These are phyloP conservation scores for Aspergillus hiratsukae DNA, from an alignment of 2,329 filamentous ascomycete genomes.

Conservation along the genomic window DNA sequence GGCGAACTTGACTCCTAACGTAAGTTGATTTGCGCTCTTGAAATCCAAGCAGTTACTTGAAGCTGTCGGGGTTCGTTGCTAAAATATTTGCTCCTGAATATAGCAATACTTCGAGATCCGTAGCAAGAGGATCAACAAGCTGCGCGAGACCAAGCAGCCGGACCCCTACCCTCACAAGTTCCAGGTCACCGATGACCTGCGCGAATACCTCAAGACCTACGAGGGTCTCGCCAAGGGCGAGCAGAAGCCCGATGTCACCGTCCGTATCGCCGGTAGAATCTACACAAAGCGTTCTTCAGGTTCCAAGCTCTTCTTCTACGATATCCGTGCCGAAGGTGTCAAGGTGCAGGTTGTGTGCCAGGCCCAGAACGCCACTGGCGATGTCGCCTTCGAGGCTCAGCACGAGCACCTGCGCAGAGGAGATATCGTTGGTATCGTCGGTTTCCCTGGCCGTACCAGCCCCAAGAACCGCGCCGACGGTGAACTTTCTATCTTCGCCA, in stretches of 20 bases:
- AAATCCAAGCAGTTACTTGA: not conserved
- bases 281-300: slow-evolving; percentile 82
- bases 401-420: slow-evolving; percentile 85
- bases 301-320: slow-evolving; percentile 87
- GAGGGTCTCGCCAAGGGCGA: slow-evolving; percentile 81
- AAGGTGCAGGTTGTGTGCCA: slow-evolving; percentile 93
- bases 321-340: slow-evolving; percentile 68
- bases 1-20: slow-evolving; percentile 68
- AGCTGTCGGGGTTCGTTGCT: slow-evolving; percentile 2
- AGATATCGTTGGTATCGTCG: slow-evolving; percentile 85
- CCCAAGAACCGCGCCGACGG: slow-evolving; percentile 86
- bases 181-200: slow-evolving; percentile 75
- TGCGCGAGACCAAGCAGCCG: slow-evolving; percentile 67
- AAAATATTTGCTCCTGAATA: slow-evolving; percentile 7
- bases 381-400: slow-evolving; percentile 73
- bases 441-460: slow-evolving; percentile 77
- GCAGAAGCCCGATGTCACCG: slow-evolving; percentile 65
- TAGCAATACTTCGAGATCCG: slow-evolving; percentile 97
- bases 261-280: slow-evolving; percentile 79
- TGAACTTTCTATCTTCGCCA: slow-evolving; percentile 90
- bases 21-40: slow-evolving; percentile 37
- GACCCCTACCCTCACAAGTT: slow-evolving; percentile 95
- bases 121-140: slow-evolving; percentile 72
- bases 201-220: slow-evolving; percentile 74
- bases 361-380: slow-evolving; percentile 68